These are phyloP conservation scores for Claviceps pazoutovae DNA, from an alignment of 2,329 filamentous ascomycete species.

Conservation along the genomic window DNA sequence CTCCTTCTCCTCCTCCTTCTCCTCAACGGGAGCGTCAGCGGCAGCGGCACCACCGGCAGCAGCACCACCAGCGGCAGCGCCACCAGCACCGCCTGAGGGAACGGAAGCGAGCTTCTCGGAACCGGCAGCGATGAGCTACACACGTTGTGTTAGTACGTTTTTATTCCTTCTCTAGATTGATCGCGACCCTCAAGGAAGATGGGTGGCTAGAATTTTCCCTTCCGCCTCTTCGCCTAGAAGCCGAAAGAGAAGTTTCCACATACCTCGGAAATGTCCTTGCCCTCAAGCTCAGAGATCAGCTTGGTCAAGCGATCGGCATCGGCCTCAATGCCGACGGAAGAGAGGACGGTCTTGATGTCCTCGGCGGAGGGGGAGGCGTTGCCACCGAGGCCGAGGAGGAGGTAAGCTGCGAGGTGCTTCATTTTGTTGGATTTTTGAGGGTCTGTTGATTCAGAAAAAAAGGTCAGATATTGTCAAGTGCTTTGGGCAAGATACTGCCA, in stretches of 20 bases:
- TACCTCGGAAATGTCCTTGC: constrained; percentile 90
- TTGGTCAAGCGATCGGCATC: constrained; percentile 74
- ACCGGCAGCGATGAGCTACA: constrained; percentile 79
- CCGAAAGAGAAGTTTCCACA: constrained; percentile 15
- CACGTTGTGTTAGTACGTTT: constrained; percentile 9
- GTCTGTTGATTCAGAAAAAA: neutral
- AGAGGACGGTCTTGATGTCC: constrained; percentile 81
- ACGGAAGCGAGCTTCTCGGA: constrained; percentile 93
- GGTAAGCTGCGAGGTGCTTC: constrained; percentile 99
- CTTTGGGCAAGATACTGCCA: too few species aligned
- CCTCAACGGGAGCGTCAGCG: constrained; percentile 37
- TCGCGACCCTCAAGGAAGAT: too few species aligned
- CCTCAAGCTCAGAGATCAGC: constrained; percentile 81
- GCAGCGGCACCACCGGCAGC: constrained; percentile 53
- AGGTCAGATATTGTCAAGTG: neutral
- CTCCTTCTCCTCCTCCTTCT: constrained; percentile 74
- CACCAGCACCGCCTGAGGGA: constrained; percentile 76
- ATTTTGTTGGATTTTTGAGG: constrained; percentile 49
- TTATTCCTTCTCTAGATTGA: neutral
- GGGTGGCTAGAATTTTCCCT: too few species aligned
- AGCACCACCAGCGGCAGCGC: constrained; percentile 52
- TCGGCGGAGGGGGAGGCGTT: constrained; percentile 75
- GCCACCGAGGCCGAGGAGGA: constrained; percentile 88
- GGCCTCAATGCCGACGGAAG: constrained; percentile 88
- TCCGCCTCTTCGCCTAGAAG: neutral